Conservation (phyloP, 202 grass and related monocot genomes). For the Zizania palustris region DNA sequence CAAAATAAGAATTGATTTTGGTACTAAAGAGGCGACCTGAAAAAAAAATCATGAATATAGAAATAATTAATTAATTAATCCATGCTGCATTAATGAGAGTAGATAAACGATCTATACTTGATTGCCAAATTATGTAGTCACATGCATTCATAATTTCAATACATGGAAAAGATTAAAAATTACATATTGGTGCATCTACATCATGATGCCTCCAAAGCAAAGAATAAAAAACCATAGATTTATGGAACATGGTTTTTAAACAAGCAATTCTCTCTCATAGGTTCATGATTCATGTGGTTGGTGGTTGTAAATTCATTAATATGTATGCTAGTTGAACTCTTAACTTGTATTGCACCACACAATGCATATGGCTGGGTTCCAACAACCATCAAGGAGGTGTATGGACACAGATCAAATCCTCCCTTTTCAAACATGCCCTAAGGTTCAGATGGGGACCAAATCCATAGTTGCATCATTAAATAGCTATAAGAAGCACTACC, state of each 20-base stretch:
- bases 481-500: not conserved
- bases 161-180: not conserved
- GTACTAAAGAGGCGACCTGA: not conserved
- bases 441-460: not conserved
- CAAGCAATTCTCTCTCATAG: no score
- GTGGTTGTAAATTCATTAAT: not conserved
- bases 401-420: not conserved
- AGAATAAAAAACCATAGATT: not conserved
- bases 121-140: not conserved
- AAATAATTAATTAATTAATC: slow-evolving; percentile 17
- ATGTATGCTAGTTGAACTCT: not conserved
- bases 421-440: not conserved
- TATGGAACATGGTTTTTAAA: not conserved
- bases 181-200: not conserved
- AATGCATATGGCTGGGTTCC: not conserved
- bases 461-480: slow-evolving; percentile 1
- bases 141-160: not conserved
- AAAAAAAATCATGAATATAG: not conserved
- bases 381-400: not conserved
- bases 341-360: not conserved
- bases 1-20: not conserved
- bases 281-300: not conserved
- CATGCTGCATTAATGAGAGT: not conserved
- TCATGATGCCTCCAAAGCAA: not conserved
- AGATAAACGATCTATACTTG: not conserved